Percentiles rank a stretch among this genome's conserved stretches.
phyloP scores from a whole-genome alignment of 2,329 filamentous ascomycete genomes.

The Aspergillus oerlinghausenensis region DNA sequence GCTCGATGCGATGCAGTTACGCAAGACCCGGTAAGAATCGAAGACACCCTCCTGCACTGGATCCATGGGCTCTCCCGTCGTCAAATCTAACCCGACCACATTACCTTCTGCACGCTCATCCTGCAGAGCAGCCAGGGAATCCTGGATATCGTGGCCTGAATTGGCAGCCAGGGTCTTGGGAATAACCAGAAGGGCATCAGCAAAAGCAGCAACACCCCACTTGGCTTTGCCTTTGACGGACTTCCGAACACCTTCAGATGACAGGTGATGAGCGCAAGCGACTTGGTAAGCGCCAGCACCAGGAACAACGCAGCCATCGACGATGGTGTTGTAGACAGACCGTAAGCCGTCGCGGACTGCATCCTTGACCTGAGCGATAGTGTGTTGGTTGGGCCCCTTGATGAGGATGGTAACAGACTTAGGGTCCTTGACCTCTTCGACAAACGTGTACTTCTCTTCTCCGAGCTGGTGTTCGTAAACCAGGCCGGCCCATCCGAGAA shows the following conservation, averaged over 20 bases:
- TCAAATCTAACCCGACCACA: conserved; percentile 78
- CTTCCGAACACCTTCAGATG: conserved; percentile 80
- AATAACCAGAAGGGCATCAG: conserved; percentile 89
- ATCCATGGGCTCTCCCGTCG: conserved; percentile 90
- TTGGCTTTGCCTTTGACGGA: conserved; percentile 97
- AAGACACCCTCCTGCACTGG: conserved; percentile 88
- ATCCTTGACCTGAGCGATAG: conserved; percentile 93
- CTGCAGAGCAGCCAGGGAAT: conserved; percentile 79
- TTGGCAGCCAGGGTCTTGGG: conserved; percentile 97
- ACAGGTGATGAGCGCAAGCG: conserved; percentile 80
- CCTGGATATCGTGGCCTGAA: conserved; percentile 93
- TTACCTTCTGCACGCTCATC: conserved; percentile 83
- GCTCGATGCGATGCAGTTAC: conserved; percentile 90
- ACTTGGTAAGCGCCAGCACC: conserved; percentile 95
- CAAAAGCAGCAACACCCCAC: conserved; percentile 91
- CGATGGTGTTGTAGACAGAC: conserved; percentile 99
- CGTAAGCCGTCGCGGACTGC: conserved; percentile 91
- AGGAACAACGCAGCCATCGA: conserved; percentile 93
- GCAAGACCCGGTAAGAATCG: conserved; percentile 90
- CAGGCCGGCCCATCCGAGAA: conserved; percentile 90
- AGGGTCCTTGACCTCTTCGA: conserved; percentile 97
- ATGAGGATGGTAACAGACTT: conserved; percentile 97
- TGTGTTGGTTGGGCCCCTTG: conserved; percentile 96
- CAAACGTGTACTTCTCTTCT: conserved; percentile 98
- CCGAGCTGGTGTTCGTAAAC: conserved; percentile 97